Conservation (phyloP, 2,329 filamentous ascomycete species). For the Aspergillus hiratsukae region DNA sequence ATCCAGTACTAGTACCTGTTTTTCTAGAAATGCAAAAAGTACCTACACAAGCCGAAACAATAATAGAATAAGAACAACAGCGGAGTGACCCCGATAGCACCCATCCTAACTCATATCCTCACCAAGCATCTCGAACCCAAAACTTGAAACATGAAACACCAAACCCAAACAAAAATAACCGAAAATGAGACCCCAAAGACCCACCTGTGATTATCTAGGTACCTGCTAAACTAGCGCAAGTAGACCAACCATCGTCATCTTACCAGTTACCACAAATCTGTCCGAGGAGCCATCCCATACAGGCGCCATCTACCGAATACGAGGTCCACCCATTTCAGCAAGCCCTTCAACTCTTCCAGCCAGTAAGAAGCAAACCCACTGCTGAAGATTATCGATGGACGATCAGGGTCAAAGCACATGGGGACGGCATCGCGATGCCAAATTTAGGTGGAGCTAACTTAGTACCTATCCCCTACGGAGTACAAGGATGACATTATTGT, state of each 20-base stretch:
- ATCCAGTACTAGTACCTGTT: neutral
- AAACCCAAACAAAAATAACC: neutral
- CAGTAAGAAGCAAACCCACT: neutral
- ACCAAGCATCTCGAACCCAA: neutral
- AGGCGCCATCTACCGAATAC: neutral
- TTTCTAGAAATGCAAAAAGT: neutral
- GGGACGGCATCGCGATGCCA: neutral
- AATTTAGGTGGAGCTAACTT: neutral
- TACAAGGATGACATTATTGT: neutral
- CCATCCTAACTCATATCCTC: neutral
- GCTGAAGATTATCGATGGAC: neutral
- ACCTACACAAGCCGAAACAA: neutral
- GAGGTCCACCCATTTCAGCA: neutral
- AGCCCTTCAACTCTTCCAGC: neutral
- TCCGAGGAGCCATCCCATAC: neutral
- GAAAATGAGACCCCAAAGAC: neutral
- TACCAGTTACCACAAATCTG: no score
- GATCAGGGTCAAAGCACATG: neutral
- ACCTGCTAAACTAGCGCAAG: no score
- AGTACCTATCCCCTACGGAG: neutral
- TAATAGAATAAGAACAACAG: neutral
- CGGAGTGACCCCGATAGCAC: neutral
- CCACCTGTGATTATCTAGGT: neutral
- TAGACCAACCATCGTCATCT: no score
- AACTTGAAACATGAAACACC: neutral